Base-by-base conservation (phyloP, 169 alveolate genomes). In the Plasmodium blacklocki region DNA sequence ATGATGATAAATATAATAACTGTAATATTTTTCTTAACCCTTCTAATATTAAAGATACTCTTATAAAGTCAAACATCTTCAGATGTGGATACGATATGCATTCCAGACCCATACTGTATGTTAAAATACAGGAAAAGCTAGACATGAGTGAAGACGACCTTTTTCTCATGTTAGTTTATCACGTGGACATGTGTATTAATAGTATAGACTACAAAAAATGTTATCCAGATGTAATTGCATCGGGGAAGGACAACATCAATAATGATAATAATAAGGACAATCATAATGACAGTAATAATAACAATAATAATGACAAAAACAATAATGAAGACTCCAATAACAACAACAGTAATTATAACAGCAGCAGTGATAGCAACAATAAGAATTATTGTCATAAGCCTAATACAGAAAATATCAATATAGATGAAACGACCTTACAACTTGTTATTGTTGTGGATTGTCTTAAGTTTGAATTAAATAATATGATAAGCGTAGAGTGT, bases 161-260 rank as follows among this genome's bases (percentile, higher is more conserved):
- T 0, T 66, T 78, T 45, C 43, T 78, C 14, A 50, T 67, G 15
- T 58, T 78, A 43, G 89, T 78, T 14, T 78, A 78, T 78, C 89
- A 78, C 18, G 89, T 78, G 0, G 89, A 78, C n/a, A 78, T 78
- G 89, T 78, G 89, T 58, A 52, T 78, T 45, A 78, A 78, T 54
- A 78, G 89, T 26, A n/a, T 78, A 2, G 72, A 78, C 26, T 60
- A 66, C 47, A 66, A 50, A 52, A 64, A 59, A 15, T 78, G 72
- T 32, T 78, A 66, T 45, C 50, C 62, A 23, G 47, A 18, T 2
- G 6, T 5, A 32, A 4, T 4, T 32, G 7, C 45, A 32, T 32
- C 45, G 7, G 45, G 4, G 2, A 32, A 32, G 7, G 45, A 32
- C 6, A 32, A 32, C 45, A 45, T 26, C 3, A 26, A n/a, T 5